These are phyloP conservation scores for Mayamaea pseudoterrestris DNA, from an alignment of 108 stramenopile genomes.

Conservation along the genomic window DNA sequence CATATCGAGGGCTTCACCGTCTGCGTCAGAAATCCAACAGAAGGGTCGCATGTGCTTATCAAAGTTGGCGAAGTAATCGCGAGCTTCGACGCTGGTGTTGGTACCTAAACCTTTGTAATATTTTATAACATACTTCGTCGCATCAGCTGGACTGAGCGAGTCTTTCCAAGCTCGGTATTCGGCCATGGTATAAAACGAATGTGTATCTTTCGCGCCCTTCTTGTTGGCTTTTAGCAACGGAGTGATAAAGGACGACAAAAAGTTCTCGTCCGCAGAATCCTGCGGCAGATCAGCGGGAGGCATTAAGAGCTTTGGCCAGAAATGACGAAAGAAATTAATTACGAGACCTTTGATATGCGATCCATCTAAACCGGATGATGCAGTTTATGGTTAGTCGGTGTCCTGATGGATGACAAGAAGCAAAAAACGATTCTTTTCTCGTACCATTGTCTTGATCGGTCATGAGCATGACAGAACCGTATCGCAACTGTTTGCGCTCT, in stretches of 20 bases:
- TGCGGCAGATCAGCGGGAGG: slow-evolving; percentile 34
- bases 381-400: neutral
- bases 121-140: slow-evolving; percentile 66
- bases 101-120: slow-evolving; percentile 96
- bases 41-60: slow-evolving; percentile 59
- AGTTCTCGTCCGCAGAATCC: slow-evolving; percentile 16
- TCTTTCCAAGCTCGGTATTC: slow-evolving; percentile 78
- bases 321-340: slow-evolving; percentile 84
- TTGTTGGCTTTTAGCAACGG: slow-evolving; percentile 76
- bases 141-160: slow-evolving; percentile 18
- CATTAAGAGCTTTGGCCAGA: slow-evolving; percentile 80
- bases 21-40: slow-evolving; percentile 57
- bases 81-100: slow-evolving; percentile 78
- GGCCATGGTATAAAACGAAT: slow-evolving; percentile 74
- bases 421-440: neutral
- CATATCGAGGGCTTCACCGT: slow-evolving; percentile 74
- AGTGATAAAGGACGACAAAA: slow-evolving; percentile 81
- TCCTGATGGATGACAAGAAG: neutral
- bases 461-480: slow-evolving; percentile 90
- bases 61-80: slow-evolving; percentile 76
- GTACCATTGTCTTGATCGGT: slow-evolving; percentile 80
- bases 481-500: slow-evolving; percentile 62
- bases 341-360: slow-evolving; percentile 91
- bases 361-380: slow-evolving; percentile 57
- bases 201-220: slow-evolving; percentile 27